These are phyloP conservation scores for Closterium sp. DNA, from an alignment of 139 green algal genomes.

Conservation along the genomic window DNA sequence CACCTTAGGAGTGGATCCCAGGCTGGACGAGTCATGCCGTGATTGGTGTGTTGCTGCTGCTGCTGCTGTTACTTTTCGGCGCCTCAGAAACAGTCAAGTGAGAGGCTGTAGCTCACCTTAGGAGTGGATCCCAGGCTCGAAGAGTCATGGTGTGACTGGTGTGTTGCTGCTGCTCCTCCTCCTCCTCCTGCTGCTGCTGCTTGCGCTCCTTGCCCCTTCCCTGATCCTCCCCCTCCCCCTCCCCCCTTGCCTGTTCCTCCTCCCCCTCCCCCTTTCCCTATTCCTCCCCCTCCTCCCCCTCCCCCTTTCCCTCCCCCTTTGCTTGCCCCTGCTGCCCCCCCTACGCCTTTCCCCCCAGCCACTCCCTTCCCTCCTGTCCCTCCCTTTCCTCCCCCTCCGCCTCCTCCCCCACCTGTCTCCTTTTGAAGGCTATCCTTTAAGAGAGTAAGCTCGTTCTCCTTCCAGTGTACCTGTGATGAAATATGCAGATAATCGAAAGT, in stretches of 20 bases:
- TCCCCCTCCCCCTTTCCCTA: not conserved
- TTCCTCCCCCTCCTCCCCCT: not conserved
- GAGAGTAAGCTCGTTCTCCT: not conserved
- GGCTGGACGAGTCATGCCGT: not conserved
- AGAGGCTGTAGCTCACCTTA: no score
- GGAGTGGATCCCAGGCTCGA: no score
- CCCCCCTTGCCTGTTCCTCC: not conserved
- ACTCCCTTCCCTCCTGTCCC: not conserved
- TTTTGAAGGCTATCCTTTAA: not conserved
- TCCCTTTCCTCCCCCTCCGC: not conserved
- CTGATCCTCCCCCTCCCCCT: not conserved
- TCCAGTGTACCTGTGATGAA: not conserved
- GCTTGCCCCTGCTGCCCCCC: not conserved
- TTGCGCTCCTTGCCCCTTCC: not conserved
- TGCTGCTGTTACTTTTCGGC: no score
- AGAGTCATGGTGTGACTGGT: not conserved
- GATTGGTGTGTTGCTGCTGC: no score
- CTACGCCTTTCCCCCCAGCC: not conserved
- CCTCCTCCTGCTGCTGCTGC: not conserved
- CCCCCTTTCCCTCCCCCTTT: not conserved
- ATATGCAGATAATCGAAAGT: no score
- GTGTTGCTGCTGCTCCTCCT: not conserved
- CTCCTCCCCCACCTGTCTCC: not conserved
- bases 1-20: not conserved
- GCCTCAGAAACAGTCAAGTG: no score